phyloP scores from a whole-genome alignment of 495 filamentous ascomycete genomes.

The Clohesyomyces aquaticus region DNA sequence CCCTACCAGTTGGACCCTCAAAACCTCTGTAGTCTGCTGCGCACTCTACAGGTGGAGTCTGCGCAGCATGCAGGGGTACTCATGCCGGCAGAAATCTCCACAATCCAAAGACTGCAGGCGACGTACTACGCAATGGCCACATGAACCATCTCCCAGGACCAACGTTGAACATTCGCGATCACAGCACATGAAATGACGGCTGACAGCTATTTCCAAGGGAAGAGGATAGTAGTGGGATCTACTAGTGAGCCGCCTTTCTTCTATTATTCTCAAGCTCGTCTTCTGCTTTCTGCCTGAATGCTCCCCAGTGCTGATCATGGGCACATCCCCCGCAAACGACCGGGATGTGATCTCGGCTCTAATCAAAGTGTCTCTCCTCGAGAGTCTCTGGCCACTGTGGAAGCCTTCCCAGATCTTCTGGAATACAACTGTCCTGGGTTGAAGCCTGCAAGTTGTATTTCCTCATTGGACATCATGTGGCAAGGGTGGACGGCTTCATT shows the following conservation, averaged over 20 bases:
- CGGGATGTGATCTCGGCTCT: constrained; percentile 24
- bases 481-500: neutral
- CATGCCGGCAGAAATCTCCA: constrained; percentile 37
- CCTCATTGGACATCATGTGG: neutral
- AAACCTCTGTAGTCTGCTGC: constrained; percentile 10
- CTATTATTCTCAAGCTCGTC: neutral
- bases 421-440: constrained; percentile 7
- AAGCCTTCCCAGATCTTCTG: constrained; percentile 15
- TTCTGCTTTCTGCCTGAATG: constrained; percentile 39
- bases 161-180: neutral
- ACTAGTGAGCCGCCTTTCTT: neutral
- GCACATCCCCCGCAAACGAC: constrained; percentile 36
- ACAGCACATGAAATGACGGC: neutral
- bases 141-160: neutral
- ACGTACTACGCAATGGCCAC: constrained; percentile 19
- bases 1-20: constrained; percentile 32
- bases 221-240: neutral
- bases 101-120: constrained; percentile 15
- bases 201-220: constrained; percentile 11
- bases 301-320: constrained; percentile 30
- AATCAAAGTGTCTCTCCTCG: constrained; percentile 3
- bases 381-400: neutral
- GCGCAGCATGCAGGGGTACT: constrained; percentile 14
- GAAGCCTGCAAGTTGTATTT: neutral
- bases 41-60: neutral